Conservation (phyloP, 78 protist genomes). For the Pigoraptor vietnamica region DNA sequence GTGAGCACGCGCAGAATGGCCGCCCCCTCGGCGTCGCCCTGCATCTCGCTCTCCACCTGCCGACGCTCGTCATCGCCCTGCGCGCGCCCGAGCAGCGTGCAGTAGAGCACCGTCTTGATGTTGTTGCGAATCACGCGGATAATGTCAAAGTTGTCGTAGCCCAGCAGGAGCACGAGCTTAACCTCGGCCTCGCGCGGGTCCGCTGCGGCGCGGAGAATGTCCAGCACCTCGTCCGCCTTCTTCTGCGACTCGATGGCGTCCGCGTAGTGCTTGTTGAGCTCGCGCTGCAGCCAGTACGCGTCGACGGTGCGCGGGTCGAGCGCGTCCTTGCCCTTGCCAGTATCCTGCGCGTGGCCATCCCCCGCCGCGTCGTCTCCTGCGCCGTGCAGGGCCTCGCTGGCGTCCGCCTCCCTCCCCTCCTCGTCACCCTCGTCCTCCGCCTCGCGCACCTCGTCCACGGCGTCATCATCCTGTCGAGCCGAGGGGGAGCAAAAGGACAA, state of each 20-base stretch:
- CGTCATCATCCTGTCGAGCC: background rate
- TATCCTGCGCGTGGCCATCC: background rate
- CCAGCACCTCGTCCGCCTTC: slow-evolving; percentile 40
- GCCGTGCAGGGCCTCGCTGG: slow-evolving; percentile 17
- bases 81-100: slow-evolving; percentile 65
- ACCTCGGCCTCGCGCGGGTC: slow-evolving; percentile 69
- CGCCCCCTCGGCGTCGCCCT: slow-evolving; percentile 21
- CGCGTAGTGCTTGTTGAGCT: slow-evolving; percentile 19
- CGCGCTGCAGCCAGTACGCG: slow-evolving; percentile 77
- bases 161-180: slow-evolving; percentile 69
- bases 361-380: slow-evolving; percentile 9
- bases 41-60: slow-evolving; percentile 66
- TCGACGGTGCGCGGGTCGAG: slow-evolving; percentile 42
- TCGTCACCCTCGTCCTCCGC: background rate
- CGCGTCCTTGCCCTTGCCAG: background rate
- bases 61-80: slow-evolving; percentile 59
- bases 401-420: slow-evolving; percentile 28
- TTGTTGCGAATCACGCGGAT: slow-evolving; percentile 49
- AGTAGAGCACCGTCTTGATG: slow-evolving; percentile 42
- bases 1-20: slow-evolving; percentile 32
- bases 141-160: slow-evolving; percentile 73
- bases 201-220: slow-evolving; percentile 17
- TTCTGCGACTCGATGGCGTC: slow-evolving; percentile 56
- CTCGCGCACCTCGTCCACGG: background rate
- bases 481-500: background rate